Evolutionary conservation across 2,329 filamentous ascomycete genomes (phyloP), one percentile per base, ranked within the genome.

Genomic region (Ophiostoma sp.): DNA sequence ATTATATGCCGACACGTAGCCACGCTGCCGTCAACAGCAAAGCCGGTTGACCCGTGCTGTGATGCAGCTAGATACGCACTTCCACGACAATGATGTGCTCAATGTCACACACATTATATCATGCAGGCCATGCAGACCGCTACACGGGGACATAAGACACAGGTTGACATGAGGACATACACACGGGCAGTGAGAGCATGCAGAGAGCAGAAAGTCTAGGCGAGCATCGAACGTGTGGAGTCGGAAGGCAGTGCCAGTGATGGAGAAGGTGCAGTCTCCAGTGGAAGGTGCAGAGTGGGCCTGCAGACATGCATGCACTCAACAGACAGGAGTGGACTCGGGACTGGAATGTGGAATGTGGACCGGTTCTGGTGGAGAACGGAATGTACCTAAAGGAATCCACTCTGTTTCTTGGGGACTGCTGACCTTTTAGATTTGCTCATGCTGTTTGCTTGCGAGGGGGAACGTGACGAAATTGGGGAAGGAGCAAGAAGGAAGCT

Each of bases 351-450:
- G 44, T 11, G 11, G 39, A 41, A 41, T 52, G 48, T 52, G 48
- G 48, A 52, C 20, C 7, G 48, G 17, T 23, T n/a, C 27, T 31
- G 17, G 48, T 52, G 48, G 48, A 23, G 17, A 7, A 52, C 20
- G 48, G 44, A 48, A 48, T 54, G n/a, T 48, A 20, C 48, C 52
- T 57, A 57, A 4, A 5, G 52, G 4, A n/a, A 57, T 57, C 52
- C 52, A 57, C 52, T 57, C 23, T 57, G 52, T 31, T 57, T 57
- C n/a, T 13, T 57, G 52, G 52, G 27, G 52, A 57, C 52, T 57
- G n/a, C 52, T 57, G 52, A 57, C 52, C 52, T 57, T 27, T 54
- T 8, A 54, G 20, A 23, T 54, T 54, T 54, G 48, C n/a, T 5
- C 20, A 39, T 6, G 10, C 10, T 39, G 10, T 39, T 39, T 39